Evolutionary conservation across 108 stramenopile species (phyloP).

Genomic region (Conticribra weissflogii): DNA sequence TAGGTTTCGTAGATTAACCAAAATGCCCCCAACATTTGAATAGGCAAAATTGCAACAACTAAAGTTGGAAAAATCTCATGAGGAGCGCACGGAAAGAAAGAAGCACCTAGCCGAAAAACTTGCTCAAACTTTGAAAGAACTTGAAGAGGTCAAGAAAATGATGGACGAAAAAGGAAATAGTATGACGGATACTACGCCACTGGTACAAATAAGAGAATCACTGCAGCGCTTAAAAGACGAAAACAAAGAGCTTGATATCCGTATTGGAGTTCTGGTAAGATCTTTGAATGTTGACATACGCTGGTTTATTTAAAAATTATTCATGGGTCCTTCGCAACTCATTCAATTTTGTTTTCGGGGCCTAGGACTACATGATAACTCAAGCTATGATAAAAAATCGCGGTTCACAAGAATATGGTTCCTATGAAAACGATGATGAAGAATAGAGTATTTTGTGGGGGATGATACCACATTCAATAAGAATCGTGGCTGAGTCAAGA

Average conservation of each 20-base stretch:
- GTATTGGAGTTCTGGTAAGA: conserved; percentile 40
- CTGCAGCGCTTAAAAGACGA: conserved; percentile 35
- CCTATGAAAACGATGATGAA: too few species aligned
- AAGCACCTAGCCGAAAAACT: conserved; percentile 19
- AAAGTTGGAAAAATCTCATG: conserved; percentile 14
- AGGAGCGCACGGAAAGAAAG: conserved; percentile 19
- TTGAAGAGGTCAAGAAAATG: conserved; percentile 32
- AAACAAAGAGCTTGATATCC: conserved; percentile 41
- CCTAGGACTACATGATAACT: too few species aligned
- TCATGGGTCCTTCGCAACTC: too few species aligned
- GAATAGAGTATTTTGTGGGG: too few species aligned
- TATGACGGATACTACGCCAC: conserved; percentile 38
- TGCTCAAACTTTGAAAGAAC: conserved; percentile 10
- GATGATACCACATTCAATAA: too few species aligned
- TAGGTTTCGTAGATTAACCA: background rate
- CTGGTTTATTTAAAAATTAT: too few species aligned
- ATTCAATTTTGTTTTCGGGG: too few species aligned
- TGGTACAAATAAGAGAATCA: conserved; percentile 37
- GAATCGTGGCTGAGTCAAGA: too few species aligned
- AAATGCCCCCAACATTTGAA: background rate
- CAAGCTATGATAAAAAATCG: too few species aligned
- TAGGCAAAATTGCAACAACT: conserved; percentile 12
- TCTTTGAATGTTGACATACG: too few species aligned
- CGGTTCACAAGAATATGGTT: too few species aligned
- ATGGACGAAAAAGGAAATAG: conserved; percentile 37